These are phyloP conservation scores for Cystobasidium slooffiae DNA, from an alignment of 1,284 basidiomycete species.

Conservation along the genomic window DNA sequence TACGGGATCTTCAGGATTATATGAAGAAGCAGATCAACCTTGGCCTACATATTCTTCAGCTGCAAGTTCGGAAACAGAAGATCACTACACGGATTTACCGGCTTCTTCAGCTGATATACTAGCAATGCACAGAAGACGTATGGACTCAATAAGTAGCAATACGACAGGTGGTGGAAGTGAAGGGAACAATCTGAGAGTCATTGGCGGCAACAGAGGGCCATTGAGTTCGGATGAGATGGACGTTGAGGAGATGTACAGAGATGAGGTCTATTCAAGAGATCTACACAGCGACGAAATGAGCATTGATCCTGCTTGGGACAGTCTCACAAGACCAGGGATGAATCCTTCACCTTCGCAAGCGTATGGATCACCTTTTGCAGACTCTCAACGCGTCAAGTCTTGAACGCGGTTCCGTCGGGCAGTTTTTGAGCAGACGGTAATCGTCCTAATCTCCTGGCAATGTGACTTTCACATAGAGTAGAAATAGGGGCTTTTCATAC, in stretches of 20 bases:
- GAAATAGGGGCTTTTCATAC: background rate
- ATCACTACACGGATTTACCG: slow-evolving; percentile 41
- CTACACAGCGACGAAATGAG: slow-evolving; percentile 3
- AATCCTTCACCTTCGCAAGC: slow-evolving; percentile 9
- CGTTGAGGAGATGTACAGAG: slow-evolving; percentile 33
- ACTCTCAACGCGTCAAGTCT: slow-evolving; percentile 33
- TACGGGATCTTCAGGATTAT: slow-evolving; percentile 7
- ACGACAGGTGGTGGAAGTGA: background rate
- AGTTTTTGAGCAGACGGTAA: background rate
- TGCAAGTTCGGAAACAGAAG: slow-evolving; percentile 39
- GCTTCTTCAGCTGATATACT: slow-evolving; percentile 35
- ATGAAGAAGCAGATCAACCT: slow-evolving; percentile 30
- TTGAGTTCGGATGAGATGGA: slow-evolving; percentile 29
- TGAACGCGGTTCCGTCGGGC: background rate
- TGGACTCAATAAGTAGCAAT: slow-evolving; percentile 12
- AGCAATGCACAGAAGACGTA: slow-evolving; percentile 3
- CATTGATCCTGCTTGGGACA: slow-evolving; percentile 18
- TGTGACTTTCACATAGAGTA: background rate
- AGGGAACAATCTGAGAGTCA: background rate
- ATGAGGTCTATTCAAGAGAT: slow-evolving; percentile 15
- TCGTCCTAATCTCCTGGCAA: too few species aligned
- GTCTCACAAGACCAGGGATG: slow-evolving; percentile 14
- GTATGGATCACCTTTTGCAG: slow-evolving; percentile 38
- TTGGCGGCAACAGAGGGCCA: background rate
- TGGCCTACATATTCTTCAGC: slow-evolving; percentile 38